Conservation (phyloP, 352 stramenopile species). For the Elongisporangium undulatum region DNA sequence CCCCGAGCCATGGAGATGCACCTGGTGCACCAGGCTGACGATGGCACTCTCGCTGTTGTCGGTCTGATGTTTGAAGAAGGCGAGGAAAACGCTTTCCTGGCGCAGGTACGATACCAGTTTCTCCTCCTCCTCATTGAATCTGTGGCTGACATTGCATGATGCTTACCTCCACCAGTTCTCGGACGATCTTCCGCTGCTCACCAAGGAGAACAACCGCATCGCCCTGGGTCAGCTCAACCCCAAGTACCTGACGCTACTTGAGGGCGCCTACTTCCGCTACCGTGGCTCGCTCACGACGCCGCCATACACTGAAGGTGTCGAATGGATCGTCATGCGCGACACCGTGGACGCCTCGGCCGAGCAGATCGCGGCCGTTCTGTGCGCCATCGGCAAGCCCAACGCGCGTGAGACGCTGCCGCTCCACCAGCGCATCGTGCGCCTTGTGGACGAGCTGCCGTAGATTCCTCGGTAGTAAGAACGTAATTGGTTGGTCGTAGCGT, state of each 20-base stretch:
- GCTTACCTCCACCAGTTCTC: constrained; percentile 43
- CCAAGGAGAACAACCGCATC: constrained; percentile 24
- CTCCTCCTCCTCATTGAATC: not conserved
- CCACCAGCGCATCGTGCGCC: constrained; percentile 28
- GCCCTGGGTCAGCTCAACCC: constrained; percentile 16
- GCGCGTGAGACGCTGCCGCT: constrained; percentile 45
- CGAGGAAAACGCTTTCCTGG: constrained; percentile 48
- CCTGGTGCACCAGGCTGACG: constrained; percentile 54
- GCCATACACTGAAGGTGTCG: constrained; percentile 67
- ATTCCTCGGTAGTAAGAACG: constrained; percentile 2
- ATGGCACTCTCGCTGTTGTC: constrained; percentile 50
- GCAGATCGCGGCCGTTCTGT: constrained; percentile 44
- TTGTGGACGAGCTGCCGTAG: constrained; percentile 3
- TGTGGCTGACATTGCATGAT: constrained; percentile 1
- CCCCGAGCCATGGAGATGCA: constrained; percentile 58
- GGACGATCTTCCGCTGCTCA: constrained; percentile 28
- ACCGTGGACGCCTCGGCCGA: constrained; percentile 38
- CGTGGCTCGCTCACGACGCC: constrained; percentile 63
- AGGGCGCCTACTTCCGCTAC: constrained; percentile 54
- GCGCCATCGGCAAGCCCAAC: constrained; percentile 41
- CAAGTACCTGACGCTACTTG: constrained; percentile 15
- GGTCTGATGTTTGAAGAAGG: constrained; percentile 55
- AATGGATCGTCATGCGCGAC: constrained; percentile 59
- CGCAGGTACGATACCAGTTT: constrained; percentile 13
- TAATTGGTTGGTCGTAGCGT: not conserved